These are phyloP conservation scores for Erysimum cheiri DNA, from an alignment of 441 rosid genomes.

Conservation along the genomic window DNA sequence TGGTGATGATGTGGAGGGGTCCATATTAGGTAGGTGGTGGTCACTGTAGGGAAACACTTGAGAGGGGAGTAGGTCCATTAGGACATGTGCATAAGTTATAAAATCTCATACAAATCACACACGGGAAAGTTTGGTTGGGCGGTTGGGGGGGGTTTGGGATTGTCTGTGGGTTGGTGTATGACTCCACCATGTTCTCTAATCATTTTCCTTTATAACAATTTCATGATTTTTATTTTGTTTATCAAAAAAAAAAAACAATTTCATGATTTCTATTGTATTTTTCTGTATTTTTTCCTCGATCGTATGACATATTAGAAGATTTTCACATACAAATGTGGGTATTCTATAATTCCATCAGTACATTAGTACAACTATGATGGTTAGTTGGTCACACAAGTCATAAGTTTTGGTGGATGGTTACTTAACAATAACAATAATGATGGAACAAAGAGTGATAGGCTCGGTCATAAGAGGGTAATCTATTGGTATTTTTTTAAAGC, in stretches of 20 bases:
- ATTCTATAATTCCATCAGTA: neutral
- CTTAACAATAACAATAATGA: neutral
- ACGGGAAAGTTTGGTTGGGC: slow-evolving; percentile 43
- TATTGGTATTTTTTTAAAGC: neutral
- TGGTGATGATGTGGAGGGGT: slow-evolving; percentile 40
- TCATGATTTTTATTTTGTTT: too few species aligned
- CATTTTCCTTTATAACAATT: neutral
- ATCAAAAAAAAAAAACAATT: too few species aligned
- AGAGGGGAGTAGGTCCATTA: slow-evolving; percentile 43
- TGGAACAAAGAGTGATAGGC: neutral
- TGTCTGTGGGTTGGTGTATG: slow-evolving; percentile 42
- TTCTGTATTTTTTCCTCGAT: neutral
- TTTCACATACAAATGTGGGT: slow-evolving; percentile 9
- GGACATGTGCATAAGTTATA: slow-evolving; percentile 50
- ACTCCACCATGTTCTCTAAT: slow-evolving; percentile 37
- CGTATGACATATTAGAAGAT: slow-evolving; percentile 20
- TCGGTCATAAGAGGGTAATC: neutral
- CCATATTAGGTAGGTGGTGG: slow-evolving; percentile 50
- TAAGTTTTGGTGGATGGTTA: neutral
- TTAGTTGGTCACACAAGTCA: neutral
- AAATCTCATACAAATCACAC: slow-evolving; percentile 41
- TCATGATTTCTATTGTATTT: slow-evolving; percentile 16
- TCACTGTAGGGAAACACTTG: slow-evolving; percentile 42
- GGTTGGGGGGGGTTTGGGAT: slow-evolving; percentile 42
- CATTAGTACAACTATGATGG: slow-evolving; percentile 10